Evolutionary conservation across 768 basidiomycete genomes (phyloP).

Genomic region (Sarcomyxa edulis): DNA sequence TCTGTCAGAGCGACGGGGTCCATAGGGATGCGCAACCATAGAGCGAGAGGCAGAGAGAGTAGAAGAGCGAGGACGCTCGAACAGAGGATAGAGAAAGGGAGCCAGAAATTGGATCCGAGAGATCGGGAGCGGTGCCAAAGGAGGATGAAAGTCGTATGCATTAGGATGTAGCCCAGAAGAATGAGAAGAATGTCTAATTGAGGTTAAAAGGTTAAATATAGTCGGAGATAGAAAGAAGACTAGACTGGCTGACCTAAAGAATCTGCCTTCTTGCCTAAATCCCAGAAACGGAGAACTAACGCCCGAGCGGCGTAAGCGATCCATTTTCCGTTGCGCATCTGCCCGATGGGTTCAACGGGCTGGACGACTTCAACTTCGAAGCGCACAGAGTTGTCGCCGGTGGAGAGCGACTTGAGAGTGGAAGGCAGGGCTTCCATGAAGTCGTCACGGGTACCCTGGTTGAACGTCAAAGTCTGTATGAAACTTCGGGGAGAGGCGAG

Average conservation of each 20-base stretch:
- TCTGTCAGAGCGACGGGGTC: constrained; percentile 93
- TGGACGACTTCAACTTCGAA: constrained; percentile 42
- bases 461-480: constrained; percentile 47
- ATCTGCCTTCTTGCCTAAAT: constrained; percentile 63
- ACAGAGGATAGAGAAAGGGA: constrained; percentile 67
- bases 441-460: constrained; percentile 42
- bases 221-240: constrained; percentile 5
- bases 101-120: constrained; percentile 62
- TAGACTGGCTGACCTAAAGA: constrained; percentile 20
- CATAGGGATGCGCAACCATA: constrained; percentile 74
- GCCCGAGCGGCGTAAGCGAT: constrained; percentile 80
- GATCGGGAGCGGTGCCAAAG: constrained; percentile 85
- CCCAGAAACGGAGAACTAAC: constrained; percentile 78
- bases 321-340: constrained; percentile 84
- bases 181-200: constrained; percentile 97
- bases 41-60: constrained; percentile 72
- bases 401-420: constrained; percentile 17
- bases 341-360: constrained; percentile 48
- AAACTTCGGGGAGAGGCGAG: constrained; percentile 27
- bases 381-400: constrained; percentile 34
- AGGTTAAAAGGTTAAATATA: constrained; percentile 27
- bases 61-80: constrained; percentile 82
- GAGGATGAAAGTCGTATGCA: constrained; percentile 94
- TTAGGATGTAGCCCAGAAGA: constrained; percentile 87
- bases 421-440: constrained; percentile 34